Evolutionary conservation across 1,284 basidiomycete genomes (phyloP).

Genomic region (Uromyces viciae-fabae): DNA sequence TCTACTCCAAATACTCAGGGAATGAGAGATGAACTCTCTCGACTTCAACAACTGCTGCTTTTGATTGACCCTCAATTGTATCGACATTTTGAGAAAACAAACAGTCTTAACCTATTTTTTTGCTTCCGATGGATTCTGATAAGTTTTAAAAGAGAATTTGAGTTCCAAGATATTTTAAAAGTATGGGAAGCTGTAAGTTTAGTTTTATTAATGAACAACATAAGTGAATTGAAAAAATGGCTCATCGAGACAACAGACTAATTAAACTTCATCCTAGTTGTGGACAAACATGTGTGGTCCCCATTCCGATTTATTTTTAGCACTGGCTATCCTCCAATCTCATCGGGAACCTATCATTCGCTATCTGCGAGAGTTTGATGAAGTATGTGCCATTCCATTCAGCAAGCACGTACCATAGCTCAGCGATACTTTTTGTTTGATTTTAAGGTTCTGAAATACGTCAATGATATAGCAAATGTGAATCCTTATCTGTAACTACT

Average conservation of each 20-base stretch:
- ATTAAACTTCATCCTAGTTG: too few species aligned
- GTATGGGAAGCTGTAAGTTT: conserved; percentile 71
- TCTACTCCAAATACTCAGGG: conserved; percentile 8
- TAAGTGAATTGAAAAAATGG: too few species aligned
- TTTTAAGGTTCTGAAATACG: conserved; percentile 67
- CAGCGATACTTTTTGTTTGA: not conserved
- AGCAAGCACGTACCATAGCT: not conserved
- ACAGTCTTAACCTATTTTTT: conserved; percentile 92
- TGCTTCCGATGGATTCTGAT: conserved; percentile 74
- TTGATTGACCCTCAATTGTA: conserved; percentile 48
- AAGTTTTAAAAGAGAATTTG: conserved; percentile 24
- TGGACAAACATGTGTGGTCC: conserved; percentile 88
- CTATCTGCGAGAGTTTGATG: conserved; percentile 74
- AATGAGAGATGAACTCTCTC: conserved; percentile 36
- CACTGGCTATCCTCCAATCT: conserved; percentile 84
- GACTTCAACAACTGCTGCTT: conserved; percentile 32
- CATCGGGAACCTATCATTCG: conserved; percentile 89
- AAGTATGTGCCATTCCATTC: conserved; percentile 46
- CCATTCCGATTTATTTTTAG: conserved; percentile 87
- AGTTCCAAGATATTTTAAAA: conserved; percentile 62
- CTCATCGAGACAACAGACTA: too few species aligned
- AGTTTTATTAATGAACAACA: too few species aligned
- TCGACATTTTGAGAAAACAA: conserved; percentile 68
- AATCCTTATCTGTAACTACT: not conserved
- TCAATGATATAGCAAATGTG: conserved; percentile 48